Percentiles rank a stretch among this genome's conserved stretches.
These are phyloP conservation scores for Leptodermis oblonga DNA, from an alignment of 257 asterid species.

Conservation along the genomic window DNA sequence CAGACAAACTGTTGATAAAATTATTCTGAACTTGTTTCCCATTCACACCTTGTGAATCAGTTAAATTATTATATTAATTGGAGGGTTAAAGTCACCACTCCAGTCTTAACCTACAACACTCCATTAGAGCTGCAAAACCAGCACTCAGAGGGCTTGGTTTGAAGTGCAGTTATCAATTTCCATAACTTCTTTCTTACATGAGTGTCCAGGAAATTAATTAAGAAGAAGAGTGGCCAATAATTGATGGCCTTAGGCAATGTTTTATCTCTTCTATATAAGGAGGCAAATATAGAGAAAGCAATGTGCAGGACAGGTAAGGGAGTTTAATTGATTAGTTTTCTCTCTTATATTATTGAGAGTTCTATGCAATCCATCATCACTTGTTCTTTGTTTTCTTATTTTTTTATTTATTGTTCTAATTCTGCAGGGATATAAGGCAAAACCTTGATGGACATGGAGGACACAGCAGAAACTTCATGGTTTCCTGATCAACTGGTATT, in stretches of 20 bases:
- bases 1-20: neutral
- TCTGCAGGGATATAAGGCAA: neutral
- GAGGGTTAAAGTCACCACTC: constrained; percentile 2
- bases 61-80: neutral
- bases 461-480: neutral
- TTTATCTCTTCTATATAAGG: neutral
- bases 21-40: neutral
- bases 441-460: neutral
- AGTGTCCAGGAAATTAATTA: neutral
- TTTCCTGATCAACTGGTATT: constrained; percentile 2
- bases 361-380: neutral
- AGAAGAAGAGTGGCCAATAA: neutral
- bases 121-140: neutral
- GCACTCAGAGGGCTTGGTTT: neutral
- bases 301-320: neutral
- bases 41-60: neutral
- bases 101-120: constrained; percentile 1
- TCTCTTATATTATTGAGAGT: neutral
- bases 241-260: neutral
- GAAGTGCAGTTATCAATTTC: neutral
- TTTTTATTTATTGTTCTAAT: neutral
- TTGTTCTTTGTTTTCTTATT: neutral
- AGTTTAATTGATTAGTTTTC: neutral
- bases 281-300: neutral
- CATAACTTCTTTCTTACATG: neutral